phyloP scores from a whole-genome alignment of 345 rosid species.

The Schrenkiella parvula region DNA sequence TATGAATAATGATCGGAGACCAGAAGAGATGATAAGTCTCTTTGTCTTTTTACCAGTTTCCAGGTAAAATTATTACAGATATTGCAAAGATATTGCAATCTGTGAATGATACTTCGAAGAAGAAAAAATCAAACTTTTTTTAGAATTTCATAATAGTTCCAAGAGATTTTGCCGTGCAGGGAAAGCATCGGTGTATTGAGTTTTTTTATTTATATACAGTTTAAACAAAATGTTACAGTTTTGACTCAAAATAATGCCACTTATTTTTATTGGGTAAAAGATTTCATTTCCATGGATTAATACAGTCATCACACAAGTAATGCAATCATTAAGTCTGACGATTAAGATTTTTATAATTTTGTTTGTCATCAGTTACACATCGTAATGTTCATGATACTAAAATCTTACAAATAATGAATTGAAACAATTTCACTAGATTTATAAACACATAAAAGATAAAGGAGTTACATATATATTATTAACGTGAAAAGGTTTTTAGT shows the following conservation, averaged over 20 bases:
- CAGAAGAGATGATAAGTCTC: not conserved
- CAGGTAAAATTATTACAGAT: constrained; percentile 20
- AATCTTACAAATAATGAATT: too few relatives aligned
- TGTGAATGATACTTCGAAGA: constrained; percentile 9
- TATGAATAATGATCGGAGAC: constrained; percentile 25
- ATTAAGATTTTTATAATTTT: too few relatives aligned
- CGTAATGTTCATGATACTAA: too few relatives aligned
- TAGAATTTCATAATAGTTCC: constrained; percentile 20
- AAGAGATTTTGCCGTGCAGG: constrained; percentile 26
- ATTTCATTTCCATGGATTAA: constrained; percentile 50
- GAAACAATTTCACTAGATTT: too few relatives aligned
- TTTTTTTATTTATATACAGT: constrained; percentile 14
- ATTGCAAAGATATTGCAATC: constrained; percentile 3
- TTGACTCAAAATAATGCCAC: constrained; percentile 29
- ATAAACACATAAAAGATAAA: too few relatives aligned
- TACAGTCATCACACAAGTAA: too few relatives aligned
- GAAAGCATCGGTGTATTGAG: constrained; percentile 26
- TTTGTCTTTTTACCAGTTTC: constrained; percentile 13
- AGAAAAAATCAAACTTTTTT: not conserved
- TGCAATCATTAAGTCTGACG: too few relatives aligned
- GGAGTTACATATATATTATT: too few relatives aligned
- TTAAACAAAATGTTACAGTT: constrained; percentile 18
- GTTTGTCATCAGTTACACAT: too few relatives aligned
- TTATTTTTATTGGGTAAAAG: not conserved
- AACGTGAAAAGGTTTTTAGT: not conserved